A percentile compares a stretch with the other conserved stretches of the same genome.
These are phyloP conservation scores for Hericium alpestre DNA, from an alignment of 768 basidiomycete genomes.

Conservation along the genomic window DNA sequence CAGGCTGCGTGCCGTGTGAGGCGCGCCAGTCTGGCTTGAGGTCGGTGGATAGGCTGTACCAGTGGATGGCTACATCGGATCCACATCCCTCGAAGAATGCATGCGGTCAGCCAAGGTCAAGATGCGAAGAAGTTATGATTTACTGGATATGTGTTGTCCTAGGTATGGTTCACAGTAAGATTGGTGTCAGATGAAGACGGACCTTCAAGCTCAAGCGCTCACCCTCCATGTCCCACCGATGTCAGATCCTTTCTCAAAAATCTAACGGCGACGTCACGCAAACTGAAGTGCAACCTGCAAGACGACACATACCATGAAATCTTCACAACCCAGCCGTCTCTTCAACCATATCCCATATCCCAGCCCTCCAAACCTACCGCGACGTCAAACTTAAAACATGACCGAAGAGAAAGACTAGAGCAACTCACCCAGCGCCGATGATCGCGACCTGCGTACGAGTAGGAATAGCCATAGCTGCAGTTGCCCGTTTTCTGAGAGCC, in stretches of 20 bases:
- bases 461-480: too few species aligned
- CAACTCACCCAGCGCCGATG: background rate
- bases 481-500: too few species aligned
- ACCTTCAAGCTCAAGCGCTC: background rate
- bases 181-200: background rate
- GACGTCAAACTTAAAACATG: background rate
- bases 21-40: background rate
- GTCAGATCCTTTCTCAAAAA: background rate
- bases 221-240: conserved; percentile 4
- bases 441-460: background rate
- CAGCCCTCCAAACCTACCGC: background rate
- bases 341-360: background rate
- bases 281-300: background rate
- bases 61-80: background rate
- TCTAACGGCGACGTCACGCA: background rate
- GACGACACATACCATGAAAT: background rate
- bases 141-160: conserved; percentile 4
- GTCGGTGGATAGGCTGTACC: background rate
- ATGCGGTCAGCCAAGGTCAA: too few species aligned
- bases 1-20: background rate
- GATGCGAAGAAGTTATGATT: background rate
- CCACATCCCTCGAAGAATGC: background rate
- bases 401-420: too few species aligned
- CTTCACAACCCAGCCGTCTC: background rate
- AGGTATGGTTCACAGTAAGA: background rate